Percentiles rank a stretch among this genome's conserved stretches.
Evolutionary conservation across 2,329 filamentous ascomycete genomes (phyloP).

Genomic region (Parafenestella ontariensis): DNA sequence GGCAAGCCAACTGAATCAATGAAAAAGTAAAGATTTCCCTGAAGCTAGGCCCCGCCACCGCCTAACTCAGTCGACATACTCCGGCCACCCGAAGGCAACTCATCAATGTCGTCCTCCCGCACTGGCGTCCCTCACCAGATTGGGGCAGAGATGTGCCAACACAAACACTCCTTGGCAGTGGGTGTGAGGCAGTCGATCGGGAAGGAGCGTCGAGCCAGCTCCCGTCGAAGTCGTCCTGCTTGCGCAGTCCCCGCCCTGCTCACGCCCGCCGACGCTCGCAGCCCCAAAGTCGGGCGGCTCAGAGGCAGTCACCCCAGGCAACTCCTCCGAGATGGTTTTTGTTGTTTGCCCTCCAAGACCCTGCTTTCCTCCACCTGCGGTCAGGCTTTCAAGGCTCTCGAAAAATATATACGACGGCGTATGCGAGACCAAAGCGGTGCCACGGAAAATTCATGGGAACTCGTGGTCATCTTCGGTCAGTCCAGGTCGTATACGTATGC

Average conservation of each 20-base stretch:
- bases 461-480: too few species aligned
- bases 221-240: background rate
- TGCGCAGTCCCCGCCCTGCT: background rate
- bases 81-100: background rate
- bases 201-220: background rate
- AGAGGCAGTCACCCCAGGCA: constrained; percentile 2
- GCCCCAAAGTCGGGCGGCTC: constrained; percentile 1
- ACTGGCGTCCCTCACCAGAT: constrained; percentile 1
- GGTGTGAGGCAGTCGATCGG: background rate
- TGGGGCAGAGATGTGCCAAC: background rate
- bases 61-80: constrained; percentile 1
- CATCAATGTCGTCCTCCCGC: background rate
- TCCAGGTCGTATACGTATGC: too few species aligned
- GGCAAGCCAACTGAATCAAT: constrained; percentile 3
- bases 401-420: too few species aligned
- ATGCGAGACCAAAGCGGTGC: background rate
- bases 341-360: constrained; percentile 2
- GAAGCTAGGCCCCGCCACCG: background rate
- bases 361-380: background rate
- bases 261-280: background rate
- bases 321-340: background rate
- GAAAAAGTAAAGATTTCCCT: constrained; percentile 5
- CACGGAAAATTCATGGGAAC: too few species aligned
- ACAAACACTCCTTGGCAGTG: constrained; percentile 4
- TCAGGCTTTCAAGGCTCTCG: background rate